Percentiles rank a stretch among this genome's conserved stretches.
phyloP scores from a whole-genome alignment of 108 stramenopile species.

The Fragilariopsis cylindrus region DNA sequence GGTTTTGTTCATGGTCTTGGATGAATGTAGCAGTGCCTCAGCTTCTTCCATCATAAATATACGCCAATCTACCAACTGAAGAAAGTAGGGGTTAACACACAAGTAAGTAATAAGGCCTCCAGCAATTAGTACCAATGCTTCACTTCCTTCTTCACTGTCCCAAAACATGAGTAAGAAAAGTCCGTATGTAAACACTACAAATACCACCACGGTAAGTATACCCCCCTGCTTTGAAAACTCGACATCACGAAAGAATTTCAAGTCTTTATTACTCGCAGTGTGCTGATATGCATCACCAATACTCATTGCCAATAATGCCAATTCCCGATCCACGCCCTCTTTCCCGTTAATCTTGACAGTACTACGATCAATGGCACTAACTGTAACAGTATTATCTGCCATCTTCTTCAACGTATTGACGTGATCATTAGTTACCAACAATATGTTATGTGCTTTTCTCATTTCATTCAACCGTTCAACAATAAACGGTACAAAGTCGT shows the following conservation, averaged over 20 bases:
- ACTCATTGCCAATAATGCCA: constrained; percentile 51
- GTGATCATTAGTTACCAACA: constrained; percentile 79
- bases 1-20: constrained; percentile 52
- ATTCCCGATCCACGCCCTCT: constrained; percentile 48
- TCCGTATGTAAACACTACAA: too few species aligned
- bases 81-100: constrained; percentile 61
- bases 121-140: too few species aligned
- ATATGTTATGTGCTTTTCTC: constrained; percentile 58
- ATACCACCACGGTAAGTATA: constrained; percentile 27
- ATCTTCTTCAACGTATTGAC: constrained; percentile 55
- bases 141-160: too few species aligned
- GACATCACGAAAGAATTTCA: constrained; percentile 63
- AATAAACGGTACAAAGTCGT: constrained; percentile 76
- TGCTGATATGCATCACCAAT: constrained; percentile 50
- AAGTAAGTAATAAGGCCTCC: constrained; percentile 43
- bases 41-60: constrained; percentile 61
- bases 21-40: constrained; percentile 65
- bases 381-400: constrained; percentile 69
- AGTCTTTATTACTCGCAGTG: constrained; percentile 24
- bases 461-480: constrained; percentile 50
- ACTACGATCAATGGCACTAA: constrained; percentile 61
- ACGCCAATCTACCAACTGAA: constrained; percentile 63
- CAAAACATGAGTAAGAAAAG: too few species aligned
- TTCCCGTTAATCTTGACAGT: constrained; percentile 52
- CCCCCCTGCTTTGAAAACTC: constrained; percentile 50